Base-by-base conservation (phyloP, 73 alveolate species). In the Paraurostyla sp. region DNA sequence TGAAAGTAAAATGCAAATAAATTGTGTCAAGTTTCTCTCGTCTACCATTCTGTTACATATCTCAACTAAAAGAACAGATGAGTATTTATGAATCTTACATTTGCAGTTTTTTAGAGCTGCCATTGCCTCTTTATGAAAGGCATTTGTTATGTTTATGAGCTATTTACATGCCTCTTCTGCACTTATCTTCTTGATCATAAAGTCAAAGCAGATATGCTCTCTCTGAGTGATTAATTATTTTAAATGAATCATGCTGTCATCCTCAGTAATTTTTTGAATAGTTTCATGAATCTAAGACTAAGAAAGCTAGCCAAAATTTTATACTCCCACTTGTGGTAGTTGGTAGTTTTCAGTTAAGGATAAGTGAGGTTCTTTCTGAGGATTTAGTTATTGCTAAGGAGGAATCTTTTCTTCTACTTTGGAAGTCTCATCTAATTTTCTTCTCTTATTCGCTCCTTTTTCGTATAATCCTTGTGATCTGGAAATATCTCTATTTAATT, bases 21-120 rank as follows among this genome's bases (percentile, higher is more conserved):
- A 78, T 38, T 78, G 46, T 18, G 89, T 78, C 9, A 78, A 25
- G 60, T 78, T 78, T 54, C 89, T 78, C 29, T 78, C 89, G 50
- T 78, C 89, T 7, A 78, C 69, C 62, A 51, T 36, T 3, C 89
- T 2, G 27, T 78, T 78, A 78, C 89, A 42, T 2, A 78, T n/a
- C 11, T 78, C 89, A 40, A 51, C 89, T 78, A 78, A 51, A 33
- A 43, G 52, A 45, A 35, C 7, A 1, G 46, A 65, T 59, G 32
- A 22, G 48, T 7, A 20, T 20, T 15, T 1, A 29, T 4, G 13
- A 11, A 13, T 6, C 82, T 65, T 73, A 73, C 86, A 73, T 48
- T 45, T 43, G 23, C 38, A 3, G n/a, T 13, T 23, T 27, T 49
- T 18, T 2, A 48, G 71, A 9, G 86, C 65, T 48, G 41, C 30